phyloP scores from a whole-genome alignment of 176 grass and related monocot genomes.

The Bothriochloa decipiens region DNA sequence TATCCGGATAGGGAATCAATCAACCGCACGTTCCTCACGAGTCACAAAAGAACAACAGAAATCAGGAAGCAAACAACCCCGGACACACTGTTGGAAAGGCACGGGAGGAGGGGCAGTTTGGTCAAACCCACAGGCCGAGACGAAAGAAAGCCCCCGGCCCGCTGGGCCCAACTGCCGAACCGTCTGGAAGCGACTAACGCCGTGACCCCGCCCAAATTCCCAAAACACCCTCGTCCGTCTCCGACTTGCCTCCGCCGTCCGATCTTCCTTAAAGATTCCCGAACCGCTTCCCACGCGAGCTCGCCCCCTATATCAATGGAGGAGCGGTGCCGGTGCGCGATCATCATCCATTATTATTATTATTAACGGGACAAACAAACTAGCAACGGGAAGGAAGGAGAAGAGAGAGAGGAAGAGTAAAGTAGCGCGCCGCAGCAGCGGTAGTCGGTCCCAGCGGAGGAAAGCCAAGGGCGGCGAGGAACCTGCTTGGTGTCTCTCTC shows the following conservation, averaged over 20 bases:
- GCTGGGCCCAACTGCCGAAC: slow-evolving; percentile 30
- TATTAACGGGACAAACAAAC: slow-evolving; percentile 37
- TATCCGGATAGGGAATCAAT: no score
- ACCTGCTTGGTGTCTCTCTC: neutral
- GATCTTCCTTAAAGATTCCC: slow-evolving; percentile 8
- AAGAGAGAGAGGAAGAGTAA: neutral
- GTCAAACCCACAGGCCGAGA: slow-evolving; percentile 10
- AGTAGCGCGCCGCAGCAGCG: slow-evolving; percentile 2
- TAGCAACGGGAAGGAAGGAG: slow-evolving; percentile 5
- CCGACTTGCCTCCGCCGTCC: slow-evolving; percentile 1
- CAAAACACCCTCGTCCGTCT: neutral
- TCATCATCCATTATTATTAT: neutral
- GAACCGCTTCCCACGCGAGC: neutral
- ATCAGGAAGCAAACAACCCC: neutral
- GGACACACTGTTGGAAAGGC: neutral
- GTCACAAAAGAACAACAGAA: neutral
- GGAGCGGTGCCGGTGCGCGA: neutral
- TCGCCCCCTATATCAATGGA: slow-evolving; percentile 16
- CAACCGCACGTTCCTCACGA: neutral
- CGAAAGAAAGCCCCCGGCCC: neutral
- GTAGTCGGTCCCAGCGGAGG: neutral
- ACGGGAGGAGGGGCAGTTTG: slow-evolving; percentile 19
- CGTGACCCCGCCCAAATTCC: neutral
- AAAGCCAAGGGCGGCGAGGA: neutral
- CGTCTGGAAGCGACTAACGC: slow-evolving; percentile 26